Base-by-base conservation (phyloP, 2,329 filamentous ascomycete genomes). In the Capronia epimyces region DNA sequence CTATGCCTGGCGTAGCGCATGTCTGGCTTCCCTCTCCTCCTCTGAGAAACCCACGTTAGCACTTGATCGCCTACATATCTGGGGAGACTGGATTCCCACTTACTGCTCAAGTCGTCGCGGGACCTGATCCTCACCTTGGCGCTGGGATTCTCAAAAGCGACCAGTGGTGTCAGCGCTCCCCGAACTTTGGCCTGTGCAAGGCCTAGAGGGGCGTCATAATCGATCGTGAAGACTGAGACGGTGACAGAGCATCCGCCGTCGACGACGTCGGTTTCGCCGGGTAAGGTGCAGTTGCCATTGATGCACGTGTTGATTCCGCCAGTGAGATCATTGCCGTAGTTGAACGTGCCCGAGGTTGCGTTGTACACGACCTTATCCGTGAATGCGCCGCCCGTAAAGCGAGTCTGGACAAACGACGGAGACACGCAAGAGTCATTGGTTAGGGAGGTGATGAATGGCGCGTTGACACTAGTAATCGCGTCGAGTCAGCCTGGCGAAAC, bases 201-300 rank as follows among this genome's bases (percentile, higher is more conserved):
- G 3, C 57, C 55, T 18, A 48, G 10, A 2, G 75, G 76, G 4
- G 75, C 74, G 58, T 72, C 69, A 53, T 76, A 77, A 49, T 79
- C 75, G 16, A 77, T 68, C 0, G 73, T 76, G 51, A 77, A 79
- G 0, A 76, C 64, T 0, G 66, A 71, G 2, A 79, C 69, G 12
- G 60, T 45, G 47, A 66, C 66, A 2, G 70, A 63, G 34, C 67
- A 72, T 0, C 71, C 72, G 12, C 66, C 64, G 43, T 69, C 66
- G 9, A 78, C 68, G 1, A 77, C 66, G 32, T 67, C 68, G 1
- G 74, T 76, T 67, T 79, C 76, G 0, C 75, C 74, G 0, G 74
- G 73, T n/a, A 79, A 60, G 5, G 62, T 64, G 60, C 74, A 76
- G 48, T 79, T 71, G 1, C 75, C 76, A 43, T 78, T 77, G 56